Percentiles rank a stretch among this genome's conserved stretches.
Evolutionary conservation across 2,329 filamentous ascomycete genomes (phyloP).

Genomic region (Diaporthe caulivora): DNA sequence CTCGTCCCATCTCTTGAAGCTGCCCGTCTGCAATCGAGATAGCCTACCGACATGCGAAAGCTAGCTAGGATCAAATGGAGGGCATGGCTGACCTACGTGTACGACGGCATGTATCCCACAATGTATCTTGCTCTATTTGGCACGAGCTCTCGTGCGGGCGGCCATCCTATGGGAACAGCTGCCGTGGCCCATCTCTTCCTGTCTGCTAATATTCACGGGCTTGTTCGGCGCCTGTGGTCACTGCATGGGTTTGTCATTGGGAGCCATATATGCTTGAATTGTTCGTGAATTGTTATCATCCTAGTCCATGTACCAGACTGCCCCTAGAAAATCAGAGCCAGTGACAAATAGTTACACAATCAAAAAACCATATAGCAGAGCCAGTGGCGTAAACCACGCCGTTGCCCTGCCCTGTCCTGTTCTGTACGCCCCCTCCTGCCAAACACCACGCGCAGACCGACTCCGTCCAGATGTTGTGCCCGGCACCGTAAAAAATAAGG

Average conservation of each 20-base stretch:
- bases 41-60: neutral
- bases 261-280: neutral
- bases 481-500: neutral
- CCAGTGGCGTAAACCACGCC: slow-evolving; percentile 19
- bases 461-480: slow-evolving; percentile 11
- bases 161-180: neutral
- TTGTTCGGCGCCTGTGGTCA: neutral
- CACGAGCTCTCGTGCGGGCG: neutral
- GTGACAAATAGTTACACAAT: slow-evolving; percentile 31
- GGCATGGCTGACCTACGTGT: neutral
- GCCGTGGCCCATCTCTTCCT: neutral
- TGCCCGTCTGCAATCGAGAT: neutral
- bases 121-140: no score
- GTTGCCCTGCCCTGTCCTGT: slow-evolving; percentile 13
- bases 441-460: slow-evolving; percentile 34
- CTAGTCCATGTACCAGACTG: slow-evolving; percentile 21
- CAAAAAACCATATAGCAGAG: slow-evolving; percentile 19
- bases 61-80: neutral
- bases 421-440: slow-evolving; percentile 32
- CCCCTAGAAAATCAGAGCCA: neutral
- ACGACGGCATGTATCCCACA: neutral
- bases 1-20: neutral
- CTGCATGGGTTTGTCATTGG: neutral
- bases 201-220: no score
- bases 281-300: slow-evolving; percentile 25